phyloP scores from a whole-genome alignment of 345 rosid species.

The Brassica incana region DNA sequence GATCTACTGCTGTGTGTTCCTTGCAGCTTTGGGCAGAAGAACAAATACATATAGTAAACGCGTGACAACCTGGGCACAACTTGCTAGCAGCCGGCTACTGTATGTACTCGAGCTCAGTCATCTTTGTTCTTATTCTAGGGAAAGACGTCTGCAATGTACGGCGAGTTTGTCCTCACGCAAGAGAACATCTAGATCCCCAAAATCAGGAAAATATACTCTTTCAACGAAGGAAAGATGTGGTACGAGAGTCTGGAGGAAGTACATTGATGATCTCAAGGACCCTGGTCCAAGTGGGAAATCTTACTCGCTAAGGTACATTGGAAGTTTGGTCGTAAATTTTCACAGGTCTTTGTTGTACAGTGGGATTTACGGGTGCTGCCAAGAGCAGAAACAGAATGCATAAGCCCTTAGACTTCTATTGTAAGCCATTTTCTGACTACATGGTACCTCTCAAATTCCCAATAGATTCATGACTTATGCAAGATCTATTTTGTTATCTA shows the following conservation, averaged over 20 bases:
- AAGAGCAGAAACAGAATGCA: background rate
- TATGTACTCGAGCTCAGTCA: conserved; percentile 93
- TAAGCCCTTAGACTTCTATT: conserved; percentile 16
- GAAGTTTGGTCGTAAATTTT: too few species aligned
- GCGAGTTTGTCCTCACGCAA: conserved; percentile 84
- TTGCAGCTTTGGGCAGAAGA: conserved; percentile 59
- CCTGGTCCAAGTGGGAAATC: too few species aligned
- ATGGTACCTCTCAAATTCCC: background rate
- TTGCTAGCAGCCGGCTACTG: conserved; percentile 92
- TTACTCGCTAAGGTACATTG: too few species aligned
- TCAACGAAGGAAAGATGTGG: too few species aligned
- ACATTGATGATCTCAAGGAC: too few species aligned
- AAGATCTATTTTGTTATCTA: conserved; percentile 19
- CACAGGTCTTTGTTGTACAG: too few species aligned
- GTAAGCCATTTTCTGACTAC: conserved; percentile 26
- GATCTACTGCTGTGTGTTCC: background rate
- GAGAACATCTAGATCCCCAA: conserved; percentile 77
- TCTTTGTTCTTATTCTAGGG: conserved; percentile 81
- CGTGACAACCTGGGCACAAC: conserved; percentile 91
- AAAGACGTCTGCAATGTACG: conserved; percentile 36
- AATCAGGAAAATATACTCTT: conserved; percentile 19
- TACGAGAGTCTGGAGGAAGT: too few species aligned
- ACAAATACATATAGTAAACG: conserved; percentile 70
- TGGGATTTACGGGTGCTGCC: too few species aligned
- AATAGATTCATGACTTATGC: conserved; percentile 21